phyloP scores from a whole-genome alignment of 1,284 basidiomycete genomes.

The Lentinula novae-zelandiae region DNA sequence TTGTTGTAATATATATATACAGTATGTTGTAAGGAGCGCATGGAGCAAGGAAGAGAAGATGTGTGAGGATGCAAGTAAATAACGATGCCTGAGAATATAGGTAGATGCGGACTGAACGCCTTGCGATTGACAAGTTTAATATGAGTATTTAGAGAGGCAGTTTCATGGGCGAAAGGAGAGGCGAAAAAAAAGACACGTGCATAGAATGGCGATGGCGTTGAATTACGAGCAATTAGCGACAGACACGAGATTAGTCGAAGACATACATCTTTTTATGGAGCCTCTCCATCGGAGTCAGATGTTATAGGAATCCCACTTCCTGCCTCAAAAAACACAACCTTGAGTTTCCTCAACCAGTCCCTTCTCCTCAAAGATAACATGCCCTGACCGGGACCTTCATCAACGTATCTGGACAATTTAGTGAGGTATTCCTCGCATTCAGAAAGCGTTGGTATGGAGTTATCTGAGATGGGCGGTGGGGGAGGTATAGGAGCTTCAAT shows the following conservation, averaged over 20 bases:
- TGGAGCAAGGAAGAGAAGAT: neutral
- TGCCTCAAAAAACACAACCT: slow-evolving; percentile 43
- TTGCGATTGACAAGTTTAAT: too few species aligned
- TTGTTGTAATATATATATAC: neutral
- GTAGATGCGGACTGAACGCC: neutral
- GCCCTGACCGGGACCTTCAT: slow-evolving; percentile 30
- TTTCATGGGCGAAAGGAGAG: neutral
- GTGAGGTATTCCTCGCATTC: slow-evolving; percentile 52
- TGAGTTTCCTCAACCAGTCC: slow-evolving; percentile 39
- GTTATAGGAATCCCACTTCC: slow-evolving; percentile 36
- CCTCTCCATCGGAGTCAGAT: slow-evolving; percentile 2
- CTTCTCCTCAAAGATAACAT: slow-evolving; percentile 41
- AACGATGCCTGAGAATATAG: neutral
- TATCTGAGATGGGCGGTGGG: slow-evolving; percentile 23
- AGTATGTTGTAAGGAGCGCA: neutral
- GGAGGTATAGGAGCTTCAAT: slow-evolving; percentile 26
- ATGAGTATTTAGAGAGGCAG: neutral
- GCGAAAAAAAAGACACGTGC: neutral
- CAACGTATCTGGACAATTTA: slow-evolving; percentile 46
- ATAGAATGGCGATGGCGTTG: neutral
- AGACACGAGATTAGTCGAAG: neutral
- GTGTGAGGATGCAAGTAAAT: neutral
- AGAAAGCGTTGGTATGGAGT: slow-evolving; percentile 30
- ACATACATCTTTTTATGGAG: neutral
- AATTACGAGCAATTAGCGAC: neutral